Evolutionary conservation across 352 stramenopile genomes (phyloP).

Genomic region (Globisporangium middletonii): DNA sequence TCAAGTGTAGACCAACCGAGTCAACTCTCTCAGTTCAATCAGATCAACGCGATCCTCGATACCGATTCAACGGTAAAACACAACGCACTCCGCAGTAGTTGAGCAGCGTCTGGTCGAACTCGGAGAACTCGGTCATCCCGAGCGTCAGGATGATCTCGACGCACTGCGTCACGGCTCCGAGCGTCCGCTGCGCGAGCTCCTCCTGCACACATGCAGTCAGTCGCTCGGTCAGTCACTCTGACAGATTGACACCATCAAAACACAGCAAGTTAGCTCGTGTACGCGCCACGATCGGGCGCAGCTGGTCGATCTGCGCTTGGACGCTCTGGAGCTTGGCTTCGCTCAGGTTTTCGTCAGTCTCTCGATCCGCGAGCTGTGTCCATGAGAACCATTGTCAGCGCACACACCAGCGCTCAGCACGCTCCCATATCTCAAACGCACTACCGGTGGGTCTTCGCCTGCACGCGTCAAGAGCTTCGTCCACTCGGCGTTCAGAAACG

Average conservation of each 20-base stretch:
- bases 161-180: slow-evolving; percentile 5
- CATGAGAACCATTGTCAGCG: not conserved
- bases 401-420: not conserved
- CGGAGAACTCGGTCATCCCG: slow-evolving; percentile 8
- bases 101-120: slow-evolving; percentile 14
- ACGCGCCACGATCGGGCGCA: slow-evolving; percentile 7
- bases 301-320: slow-evolving; percentile 2
- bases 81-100: slow-evolving; percentile 9
- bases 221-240: not conserved
- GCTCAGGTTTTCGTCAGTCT: slow-evolving; percentile 8
- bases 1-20: not conserved
- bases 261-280: not conserved
- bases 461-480: no score
- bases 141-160: slow-evolving; percentile 10
- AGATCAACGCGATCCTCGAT: not conserved
- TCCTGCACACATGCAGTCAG: slow-evolving; percentile 3
- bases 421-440: not conserved
- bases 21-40: no score
- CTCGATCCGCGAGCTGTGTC: not conserved
- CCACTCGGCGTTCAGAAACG: slow-evolving; percentile 2
- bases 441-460: no score
- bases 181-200: slow-evolving; percentile 3
- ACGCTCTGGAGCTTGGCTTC: slow-evolving; percentile 6
- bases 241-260: not conserved
- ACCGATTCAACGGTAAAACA: not conserved